Evolutionary conservation across 768 basidiomycete genomes (phyloP), one percentile per base, ranked within the genome.

Genomic region (Amanita thiersii): DNA sequence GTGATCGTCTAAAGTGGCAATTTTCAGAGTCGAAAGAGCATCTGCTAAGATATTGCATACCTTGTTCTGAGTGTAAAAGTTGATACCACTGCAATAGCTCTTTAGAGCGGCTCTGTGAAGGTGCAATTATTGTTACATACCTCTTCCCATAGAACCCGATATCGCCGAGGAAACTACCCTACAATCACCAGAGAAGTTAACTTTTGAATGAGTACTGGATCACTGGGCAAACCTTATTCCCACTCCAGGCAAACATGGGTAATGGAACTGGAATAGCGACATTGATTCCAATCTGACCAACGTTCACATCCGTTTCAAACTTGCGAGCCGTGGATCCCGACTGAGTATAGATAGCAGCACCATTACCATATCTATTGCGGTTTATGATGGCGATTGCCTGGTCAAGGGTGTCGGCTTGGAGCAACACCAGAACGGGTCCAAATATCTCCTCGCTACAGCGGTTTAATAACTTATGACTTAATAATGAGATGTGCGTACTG

Each of bases 21-120:
- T 51, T 15, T 33, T 36, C 9, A 49, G 19, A 14, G 39, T 4
- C 39, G 14, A 34, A 11, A 17, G 6, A 17, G 11, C 15, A 28
- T 7, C 18, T 21, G 26, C 6, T 37, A 8, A 35, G 4, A 25
- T 11, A 17, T 35, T 11, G 26, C 52, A 43, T 49, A 77, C 84
- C 79, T 96, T 97, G 61, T 90, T 84, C 61, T 92, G 86, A 2
- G 94, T 98, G 58, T 92, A 98, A 66, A 98, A 98, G 59, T 87
- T 87, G 63, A 97, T 75, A 18, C 88, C 93, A 48, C 86, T 84
- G 52, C 4, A 20, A 39, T 21, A 25, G 31, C 50, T 37, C 34
- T 39, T 41, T 39, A 8, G 8, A 21, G 21, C n/a, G n/a, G 15
- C n/a, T 14, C 23, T 34, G 17, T 24, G 20, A 14, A 30, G 5